Conservation (phyloP, 371 early-diverging fungal genomes). For the Chytridiales sp. region DNA sequence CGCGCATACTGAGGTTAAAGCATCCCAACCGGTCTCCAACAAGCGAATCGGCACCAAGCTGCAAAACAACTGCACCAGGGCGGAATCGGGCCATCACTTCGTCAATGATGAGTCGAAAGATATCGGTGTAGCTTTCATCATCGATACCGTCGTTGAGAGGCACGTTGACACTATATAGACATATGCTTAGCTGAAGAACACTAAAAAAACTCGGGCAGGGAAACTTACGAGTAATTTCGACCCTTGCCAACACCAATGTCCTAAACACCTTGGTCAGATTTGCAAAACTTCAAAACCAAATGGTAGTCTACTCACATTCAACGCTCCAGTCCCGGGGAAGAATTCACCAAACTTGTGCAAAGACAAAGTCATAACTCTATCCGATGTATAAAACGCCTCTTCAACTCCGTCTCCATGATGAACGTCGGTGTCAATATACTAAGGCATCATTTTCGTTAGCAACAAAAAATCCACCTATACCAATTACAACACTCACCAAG, state of each 20-base stretch:
- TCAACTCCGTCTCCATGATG: slow-evolving; percentile 99
- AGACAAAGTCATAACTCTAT: slow-evolving; percentile 98
- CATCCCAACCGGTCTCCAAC: slow-evolving; percentile 98
- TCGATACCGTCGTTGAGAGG: slow-evolving; percentile 98
- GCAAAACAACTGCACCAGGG: slow-evolving; percentile 96
- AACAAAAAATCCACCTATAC: neutral
- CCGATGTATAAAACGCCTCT: slow-evolving; percentile 99
- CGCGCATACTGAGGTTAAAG: slow-evolving; percentile 93
- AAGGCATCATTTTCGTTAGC: neutral
- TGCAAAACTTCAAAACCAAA: neutral
- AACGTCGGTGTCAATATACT: slow-evolving; percentile 98
- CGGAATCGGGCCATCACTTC: slow-evolving; percentile 91
- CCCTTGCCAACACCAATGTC: slow-evolving; percentile 89
- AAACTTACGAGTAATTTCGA: slow-evolving; percentile 70
- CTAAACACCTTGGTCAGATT: slow-evolving; percentile 21
- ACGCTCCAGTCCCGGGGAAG: slow-evolving; percentile 98
- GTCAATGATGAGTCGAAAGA: slow-evolving; percentile 61
- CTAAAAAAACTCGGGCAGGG: neutral
- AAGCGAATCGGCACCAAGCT: slow-evolving; percentile 99
- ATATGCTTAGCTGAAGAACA: neutral
- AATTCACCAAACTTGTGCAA: slow-evolving; percentile 99
- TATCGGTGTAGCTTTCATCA: slow-evolving; percentile 81
- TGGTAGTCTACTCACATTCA: slow-evolving; percentile 54
- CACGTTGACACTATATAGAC: slow-evolving; percentile 74
- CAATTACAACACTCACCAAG: slow-evolving; percentile 9